Evolutionary conservation across 805 yeast species (phyloP).

Genomic region (Jamesozyma lodderae): DNA sequence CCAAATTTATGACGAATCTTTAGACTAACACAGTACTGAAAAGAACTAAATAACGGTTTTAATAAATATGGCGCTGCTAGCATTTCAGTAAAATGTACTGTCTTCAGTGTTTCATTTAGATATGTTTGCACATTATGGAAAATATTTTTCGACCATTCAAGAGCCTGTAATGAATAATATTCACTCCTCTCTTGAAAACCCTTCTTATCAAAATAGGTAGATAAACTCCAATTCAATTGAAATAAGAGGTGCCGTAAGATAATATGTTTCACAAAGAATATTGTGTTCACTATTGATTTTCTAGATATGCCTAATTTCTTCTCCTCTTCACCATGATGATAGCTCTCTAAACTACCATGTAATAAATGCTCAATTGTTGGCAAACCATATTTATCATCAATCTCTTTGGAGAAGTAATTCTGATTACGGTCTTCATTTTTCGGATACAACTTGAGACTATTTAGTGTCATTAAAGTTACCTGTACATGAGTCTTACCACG

Average conservation of each 20-base stretch:
- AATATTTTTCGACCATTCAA: neutral
- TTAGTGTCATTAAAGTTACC: neutral
- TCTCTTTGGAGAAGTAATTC: neutral
- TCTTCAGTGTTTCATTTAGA: neutral
- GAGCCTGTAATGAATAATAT: neutral
- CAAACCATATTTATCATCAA: neutral
- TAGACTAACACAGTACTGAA: neutral
- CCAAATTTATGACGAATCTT: neutral
- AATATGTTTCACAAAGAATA: neutral
- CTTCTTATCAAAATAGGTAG: neutral
- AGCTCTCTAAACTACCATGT: neutral
- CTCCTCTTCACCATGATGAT: neutral
- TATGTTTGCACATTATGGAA: neutral
- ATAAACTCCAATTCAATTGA: neutral
- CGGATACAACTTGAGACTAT: conserved; percentile 1
- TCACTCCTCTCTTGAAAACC: neutral
- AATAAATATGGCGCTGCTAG: neutral
- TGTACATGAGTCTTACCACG: neutral
- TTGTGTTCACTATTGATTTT: neutral
- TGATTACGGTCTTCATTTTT: neutral
- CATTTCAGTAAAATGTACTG: neutral
- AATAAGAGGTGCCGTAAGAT: neutral
- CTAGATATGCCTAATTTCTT: neutral
- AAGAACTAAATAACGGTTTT: neutral
- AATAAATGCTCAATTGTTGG: neutral